Conservation (phyloP, 495 filamentous ascomycete genomes). For the Talaromyces borbonicus region DNA sequence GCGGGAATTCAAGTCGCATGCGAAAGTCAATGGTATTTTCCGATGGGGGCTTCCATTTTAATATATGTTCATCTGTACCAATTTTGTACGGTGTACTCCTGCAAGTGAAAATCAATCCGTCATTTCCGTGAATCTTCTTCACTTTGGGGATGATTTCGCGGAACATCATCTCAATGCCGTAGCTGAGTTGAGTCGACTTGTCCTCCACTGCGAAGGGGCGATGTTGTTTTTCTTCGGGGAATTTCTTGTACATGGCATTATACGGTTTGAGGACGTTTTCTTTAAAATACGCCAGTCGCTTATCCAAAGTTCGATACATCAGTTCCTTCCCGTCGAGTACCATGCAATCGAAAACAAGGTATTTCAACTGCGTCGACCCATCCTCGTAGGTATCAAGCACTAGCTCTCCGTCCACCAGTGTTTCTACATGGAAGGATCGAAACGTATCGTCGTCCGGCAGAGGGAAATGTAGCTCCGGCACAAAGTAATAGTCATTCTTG, state of each 20-base stretch:
- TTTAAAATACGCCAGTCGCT: slow-evolving; percentile 77
- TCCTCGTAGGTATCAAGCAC: slow-evolving; percentile 63
- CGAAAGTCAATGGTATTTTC: slow-evolving; percentile 94
- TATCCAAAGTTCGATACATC: slow-evolving; percentile 73
- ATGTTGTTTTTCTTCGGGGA: slow-evolving; percentile 55
- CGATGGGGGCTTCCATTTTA: slow-evolving; percentile 92
- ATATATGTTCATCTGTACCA: slow-evolving; percentile 83
- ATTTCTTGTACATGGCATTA: slow-evolving; percentile 54
- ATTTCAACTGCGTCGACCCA: slow-evolving; percentile 59
- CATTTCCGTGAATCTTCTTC: slow-evolving; percentile 69
- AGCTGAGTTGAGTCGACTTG: slow-evolving; percentile 79
- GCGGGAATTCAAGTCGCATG: slow-evolving; percentile 65
- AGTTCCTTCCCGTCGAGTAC: slow-evolving; percentile 66
- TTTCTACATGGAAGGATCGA: slow-evolving; percentile 62
- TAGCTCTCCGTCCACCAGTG: slow-evolving; percentile 86
- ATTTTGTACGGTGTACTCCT: slow-evolving; percentile 72
- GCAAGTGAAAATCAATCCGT: slow-evolving; percentile 95
- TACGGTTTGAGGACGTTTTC: slow-evolving; percentile 74
- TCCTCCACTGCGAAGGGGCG: slow-evolving; percentile 74
- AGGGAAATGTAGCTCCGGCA: slow-evolving; percentile 75
- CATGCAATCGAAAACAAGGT: slow-evolving; percentile 88
- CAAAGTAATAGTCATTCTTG: slow-evolving; percentile 88
- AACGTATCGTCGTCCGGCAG: slow-evolving; percentile 46
- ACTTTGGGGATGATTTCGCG: slow-evolving; percentile 69
- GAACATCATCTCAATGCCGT: slow-evolving; percentile 89